Percentiles rank a stretch among this genome's conserved stretches.
Evolutionary conservation across 202 grass and related monocot genomes (phyloP).

Genomic region (Saccharum hybrid): DNA sequence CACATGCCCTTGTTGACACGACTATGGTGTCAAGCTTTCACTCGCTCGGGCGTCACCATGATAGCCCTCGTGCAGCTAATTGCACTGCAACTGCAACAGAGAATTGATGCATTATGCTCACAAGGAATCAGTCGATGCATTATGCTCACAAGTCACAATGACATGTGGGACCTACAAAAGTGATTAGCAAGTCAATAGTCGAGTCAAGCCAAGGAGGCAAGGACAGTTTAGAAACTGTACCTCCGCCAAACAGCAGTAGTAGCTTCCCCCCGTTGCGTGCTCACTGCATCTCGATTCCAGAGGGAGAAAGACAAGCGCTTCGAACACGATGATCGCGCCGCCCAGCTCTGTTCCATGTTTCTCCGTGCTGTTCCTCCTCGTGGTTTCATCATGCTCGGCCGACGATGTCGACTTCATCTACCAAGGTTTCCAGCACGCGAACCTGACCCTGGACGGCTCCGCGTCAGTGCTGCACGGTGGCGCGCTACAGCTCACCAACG

Average conservation of each 20-base stretch:
- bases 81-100: background rate
- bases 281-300: background rate
- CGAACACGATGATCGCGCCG: background rate
- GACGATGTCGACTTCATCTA: slow-evolving; percentile 11
- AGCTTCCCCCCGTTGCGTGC: no score
- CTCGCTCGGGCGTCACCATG: background rate
- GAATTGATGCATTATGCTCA: background rate
- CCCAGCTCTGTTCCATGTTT: background rate
- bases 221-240: background rate
- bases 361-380: background rate
- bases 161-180: background rate
- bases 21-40: background rate
- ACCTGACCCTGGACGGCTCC: background rate
- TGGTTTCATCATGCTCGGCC: background rate
- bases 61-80: background rate
- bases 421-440: background rate
- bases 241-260: no score
- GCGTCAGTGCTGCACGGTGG: background rate
- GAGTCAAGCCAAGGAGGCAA: background rate
- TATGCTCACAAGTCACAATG: background rate
- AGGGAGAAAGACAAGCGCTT: background rate
- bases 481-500: slow-evolving; percentile 14
- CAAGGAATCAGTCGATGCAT: background rate
- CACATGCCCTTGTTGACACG: background rate
- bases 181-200: background rate